Percentiles rank a stretch among this genome's conserved stretches.
Conservation (phyloP, 305 asterid genomes). For the Fraxinus floribunda region DNA sequence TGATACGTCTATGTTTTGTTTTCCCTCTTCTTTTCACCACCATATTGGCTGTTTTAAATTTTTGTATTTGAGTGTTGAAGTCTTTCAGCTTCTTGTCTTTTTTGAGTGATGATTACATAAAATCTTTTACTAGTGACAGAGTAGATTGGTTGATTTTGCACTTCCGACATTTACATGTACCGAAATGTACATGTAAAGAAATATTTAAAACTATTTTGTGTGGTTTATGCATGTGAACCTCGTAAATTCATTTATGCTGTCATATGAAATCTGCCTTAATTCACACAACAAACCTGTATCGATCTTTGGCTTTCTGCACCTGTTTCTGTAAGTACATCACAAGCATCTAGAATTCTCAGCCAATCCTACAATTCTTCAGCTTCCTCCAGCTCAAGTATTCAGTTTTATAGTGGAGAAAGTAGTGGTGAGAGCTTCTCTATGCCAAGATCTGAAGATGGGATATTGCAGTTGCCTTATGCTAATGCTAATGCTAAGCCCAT, state of each 20-base stretch:
- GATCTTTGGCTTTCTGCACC: background rate
- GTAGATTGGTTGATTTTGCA: too few species aligned
- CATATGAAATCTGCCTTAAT: background rate
- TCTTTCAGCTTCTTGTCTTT: background rate
- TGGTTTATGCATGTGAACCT: background rate
- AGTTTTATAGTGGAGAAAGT: slow-evolving; percentile 27
- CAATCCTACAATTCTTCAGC: slow-evolving; percentile 21
- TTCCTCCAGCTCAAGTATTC: slow-evolving; percentile 26
- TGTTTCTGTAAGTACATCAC: slow-evolving; percentile 18
- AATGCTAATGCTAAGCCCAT: slow-evolving; percentile 36
- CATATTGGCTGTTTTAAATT: too few species aligned
- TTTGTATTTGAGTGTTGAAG: too few species aligned
- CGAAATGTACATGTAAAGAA: too few species aligned
- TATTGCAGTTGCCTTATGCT: too few species aligned
- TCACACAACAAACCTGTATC: background rate
- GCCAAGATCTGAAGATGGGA: slow-evolving; percentile 17
- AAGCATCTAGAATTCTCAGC: slow-evolving; percentile 20
- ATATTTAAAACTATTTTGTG: too few species aligned
- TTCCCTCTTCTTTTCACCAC: too few species aligned
- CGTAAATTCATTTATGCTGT: background rate
- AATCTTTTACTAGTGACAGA: background rate
- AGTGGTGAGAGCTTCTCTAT: slow-evolving; percentile 22
- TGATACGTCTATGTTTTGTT: too few species aligned
- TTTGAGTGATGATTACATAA: background rate
- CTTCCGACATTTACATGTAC: too few species aligned